Percentiles rank a stretch among this genome's conserved stretches.
phyloP scores from a whole-genome alignment of 2,329 filamentous ascomycete species.

The Colletotrichum phormii region DNA sequence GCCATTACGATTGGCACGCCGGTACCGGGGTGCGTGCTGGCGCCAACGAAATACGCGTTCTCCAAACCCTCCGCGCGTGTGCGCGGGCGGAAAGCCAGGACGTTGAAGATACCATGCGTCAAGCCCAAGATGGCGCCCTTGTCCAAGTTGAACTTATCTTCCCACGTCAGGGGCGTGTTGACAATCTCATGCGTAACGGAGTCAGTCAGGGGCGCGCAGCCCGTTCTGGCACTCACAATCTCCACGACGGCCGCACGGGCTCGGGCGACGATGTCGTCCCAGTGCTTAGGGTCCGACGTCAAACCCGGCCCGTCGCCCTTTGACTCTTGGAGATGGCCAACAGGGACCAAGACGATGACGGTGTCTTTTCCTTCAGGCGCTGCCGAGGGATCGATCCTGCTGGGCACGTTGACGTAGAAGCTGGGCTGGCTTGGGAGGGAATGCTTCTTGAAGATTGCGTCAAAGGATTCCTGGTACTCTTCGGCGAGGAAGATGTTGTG shows the following conservation, averaged over 20 bases:
- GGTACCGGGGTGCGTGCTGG: slow-evolving; percentile 80
- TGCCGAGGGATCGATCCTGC: slow-evolving; percentile 74
- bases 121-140: slow-evolving; percentile 80
- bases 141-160: slow-evolving; percentile 77
- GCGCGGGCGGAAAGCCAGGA: slow-evolving; percentile 73
- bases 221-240: slow-evolving; percentile 71
- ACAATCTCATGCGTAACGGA: slow-evolving; percentile 70
- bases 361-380: slow-evolving; percentile 74
- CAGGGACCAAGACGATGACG: slow-evolving; percentile 77
- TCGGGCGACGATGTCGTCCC: slow-evolving; percentile 68
- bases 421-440: slow-evolving; percentile 75
- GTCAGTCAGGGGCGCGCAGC: slow-evolving; percentile 58
- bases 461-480: slow-evolving; percentile 78
- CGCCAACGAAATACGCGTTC: slow-evolving; percentile 77
- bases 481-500: slow-evolving; percentile 86
- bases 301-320: slow-evolving; percentile 46
- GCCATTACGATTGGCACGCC: slow-evolving; percentile 80
- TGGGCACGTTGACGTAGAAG: slow-evolving; percentile 84
- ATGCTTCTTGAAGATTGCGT: slow-evolving; percentile 79
- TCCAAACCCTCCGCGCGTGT: slow-evolving; percentile 63
- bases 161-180: slow-evolving; percentile 76
- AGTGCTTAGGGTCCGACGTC: slow-evolving; percentile 62
- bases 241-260: slow-evolving; percentile 70
- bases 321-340: slow-evolving; percentile 73
- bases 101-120: slow-evolving; percentile 80